Conservation (phyloP, 139 green algal genomes). For the Tetradesmus lagerheimii region DNA sequence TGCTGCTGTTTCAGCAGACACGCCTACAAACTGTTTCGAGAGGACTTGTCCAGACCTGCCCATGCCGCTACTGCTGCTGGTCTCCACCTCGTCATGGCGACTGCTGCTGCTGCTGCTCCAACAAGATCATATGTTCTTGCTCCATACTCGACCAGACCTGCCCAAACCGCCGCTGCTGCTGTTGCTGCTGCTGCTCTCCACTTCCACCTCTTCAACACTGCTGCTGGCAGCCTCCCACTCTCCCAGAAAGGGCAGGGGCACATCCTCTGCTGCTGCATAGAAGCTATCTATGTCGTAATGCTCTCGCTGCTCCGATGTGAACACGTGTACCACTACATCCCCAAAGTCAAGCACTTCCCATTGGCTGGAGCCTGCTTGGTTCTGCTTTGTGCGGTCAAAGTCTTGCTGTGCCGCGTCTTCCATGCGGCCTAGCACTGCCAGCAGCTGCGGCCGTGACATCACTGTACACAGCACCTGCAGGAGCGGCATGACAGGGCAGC, state of each 20-base stretch:
- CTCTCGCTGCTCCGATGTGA: slow-evolving; percentile 67
- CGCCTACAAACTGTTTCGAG: no score
- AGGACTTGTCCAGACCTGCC: no score
- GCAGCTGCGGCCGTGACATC: slow-evolving; percentile 73
- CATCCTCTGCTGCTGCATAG: slow-evolving; percentile 75
- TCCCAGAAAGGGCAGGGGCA: slow-evolving; percentile 56
- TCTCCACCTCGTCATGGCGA: no score
- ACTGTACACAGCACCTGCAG: slow-evolving; percentile 49
- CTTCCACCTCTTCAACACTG: neutral
- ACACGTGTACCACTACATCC: slow-evolving; percentile 73
- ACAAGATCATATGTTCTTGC: no score
- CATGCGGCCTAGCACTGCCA: slow-evolving; percentile 75
- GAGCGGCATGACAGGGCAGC: neutral
- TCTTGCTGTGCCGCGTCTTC: slow-evolving; percentile 60
- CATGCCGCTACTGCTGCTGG: no score
- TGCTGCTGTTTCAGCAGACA: no score
- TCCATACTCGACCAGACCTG: neutral
- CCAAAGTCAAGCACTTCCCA: slow-evolving; percentile 46
- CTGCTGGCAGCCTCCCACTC: slow-evolving; percentile 7
- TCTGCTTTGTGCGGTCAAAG: slow-evolving; percentile 43
- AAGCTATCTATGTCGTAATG: slow-evolving; percentile 79
- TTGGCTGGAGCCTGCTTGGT: slow-evolving; percentile 20
- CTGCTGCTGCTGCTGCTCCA: no score
- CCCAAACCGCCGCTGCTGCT: neutral
- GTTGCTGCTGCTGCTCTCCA: neutral